Conservation (phyloP, 169 alveolate species). For the Eimeria falciformis region DNA sequence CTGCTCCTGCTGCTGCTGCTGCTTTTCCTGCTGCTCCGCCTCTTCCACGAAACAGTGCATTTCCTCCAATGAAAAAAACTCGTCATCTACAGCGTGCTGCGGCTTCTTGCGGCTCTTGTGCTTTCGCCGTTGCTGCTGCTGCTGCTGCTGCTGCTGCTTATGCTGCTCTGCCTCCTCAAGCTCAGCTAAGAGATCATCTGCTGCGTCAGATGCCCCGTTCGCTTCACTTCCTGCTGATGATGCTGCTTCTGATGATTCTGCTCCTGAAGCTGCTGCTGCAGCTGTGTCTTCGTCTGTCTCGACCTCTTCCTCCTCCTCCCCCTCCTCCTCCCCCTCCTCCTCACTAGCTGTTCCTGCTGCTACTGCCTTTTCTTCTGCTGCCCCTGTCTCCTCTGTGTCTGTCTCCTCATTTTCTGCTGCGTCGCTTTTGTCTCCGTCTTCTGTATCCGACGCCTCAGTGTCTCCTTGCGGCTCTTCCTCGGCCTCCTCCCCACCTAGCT, state of each 20-base stretch:
- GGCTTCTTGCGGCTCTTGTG: neutral
- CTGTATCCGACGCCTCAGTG: neutral
- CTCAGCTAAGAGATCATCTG: constrained; percentile 10
- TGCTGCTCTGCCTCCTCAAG: neutral
- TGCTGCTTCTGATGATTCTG: constrained; percentile 9
- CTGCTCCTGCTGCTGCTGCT: constrained; percentile 29
- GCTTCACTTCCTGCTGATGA: constrained; percentile 17
- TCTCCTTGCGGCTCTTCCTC: neutral
- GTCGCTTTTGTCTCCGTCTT: neutral
- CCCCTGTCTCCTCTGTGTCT: neutral
- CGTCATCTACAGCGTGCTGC: constrained; percentile 7
- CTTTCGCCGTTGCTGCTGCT: constrained; percentile 51
- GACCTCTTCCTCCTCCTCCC: neutral
- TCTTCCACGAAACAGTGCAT: constrained; percentile 47
- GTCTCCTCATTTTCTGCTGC: neutral
- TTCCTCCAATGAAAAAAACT: constrained; percentile 32
- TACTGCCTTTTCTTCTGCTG: neutral
- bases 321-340: constrained; percentile 3
- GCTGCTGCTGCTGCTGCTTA: constrained; percentile 26
- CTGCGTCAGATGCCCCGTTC: neutral
- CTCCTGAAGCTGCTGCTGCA: neutral
- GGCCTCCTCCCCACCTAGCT: neutral
- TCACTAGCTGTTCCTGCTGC: neutral
- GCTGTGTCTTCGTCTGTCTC: neutral
- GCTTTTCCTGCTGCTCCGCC: constrained; percentile 21